Evolutionary conservation across 1,284 basidiomycete genomes (phyloP).

Genomic region (Ganoderma resinaceum): DNA sequence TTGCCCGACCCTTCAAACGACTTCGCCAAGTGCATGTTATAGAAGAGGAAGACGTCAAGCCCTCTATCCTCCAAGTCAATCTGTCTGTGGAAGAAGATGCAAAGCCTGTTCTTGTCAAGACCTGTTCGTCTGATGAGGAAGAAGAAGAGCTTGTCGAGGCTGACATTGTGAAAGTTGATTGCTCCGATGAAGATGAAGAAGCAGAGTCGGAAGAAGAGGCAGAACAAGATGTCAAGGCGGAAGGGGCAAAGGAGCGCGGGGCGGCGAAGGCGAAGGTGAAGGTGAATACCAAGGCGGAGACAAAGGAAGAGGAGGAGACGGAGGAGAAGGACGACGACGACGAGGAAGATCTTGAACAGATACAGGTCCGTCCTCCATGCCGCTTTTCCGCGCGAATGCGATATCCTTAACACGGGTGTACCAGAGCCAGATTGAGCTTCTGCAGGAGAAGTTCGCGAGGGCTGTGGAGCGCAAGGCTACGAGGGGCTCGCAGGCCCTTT

Average conservation of each 20-base stretch:
- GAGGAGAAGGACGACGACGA: background rate
- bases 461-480: background rate
- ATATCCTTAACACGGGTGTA: background rate
- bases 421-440: conserved; percentile 10
- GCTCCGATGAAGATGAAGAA: conserved; percentile 6
- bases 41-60: conserved; percentile 8
- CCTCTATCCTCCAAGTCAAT: background rate
- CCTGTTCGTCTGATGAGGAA: conserved; percentile 1
- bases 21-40: background rate
- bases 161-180: background rate
- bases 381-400: background rate
- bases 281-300: background rate
- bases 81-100: conserved; percentile 1
- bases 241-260: too few relatives aligned
- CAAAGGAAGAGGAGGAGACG: background rate
- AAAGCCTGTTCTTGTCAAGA: conserved; percentile 8
- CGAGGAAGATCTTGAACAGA: conserved; percentile 4
- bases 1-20: background rate
- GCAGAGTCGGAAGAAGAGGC: background rate
- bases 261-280: too few relatives aligned
- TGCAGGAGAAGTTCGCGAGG: conserved; percentile 1
- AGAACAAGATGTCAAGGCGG: background rate
- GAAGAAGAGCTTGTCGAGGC: conserved; percentile 3
- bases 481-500: background rate
- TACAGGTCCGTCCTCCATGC: conserved; percentile 4